These are phyloP conservation scores for Coriolopsis trogii DNA, from an alignment of 1,284 basidiomycete genomes.

Conservation along the genomic window DNA sequence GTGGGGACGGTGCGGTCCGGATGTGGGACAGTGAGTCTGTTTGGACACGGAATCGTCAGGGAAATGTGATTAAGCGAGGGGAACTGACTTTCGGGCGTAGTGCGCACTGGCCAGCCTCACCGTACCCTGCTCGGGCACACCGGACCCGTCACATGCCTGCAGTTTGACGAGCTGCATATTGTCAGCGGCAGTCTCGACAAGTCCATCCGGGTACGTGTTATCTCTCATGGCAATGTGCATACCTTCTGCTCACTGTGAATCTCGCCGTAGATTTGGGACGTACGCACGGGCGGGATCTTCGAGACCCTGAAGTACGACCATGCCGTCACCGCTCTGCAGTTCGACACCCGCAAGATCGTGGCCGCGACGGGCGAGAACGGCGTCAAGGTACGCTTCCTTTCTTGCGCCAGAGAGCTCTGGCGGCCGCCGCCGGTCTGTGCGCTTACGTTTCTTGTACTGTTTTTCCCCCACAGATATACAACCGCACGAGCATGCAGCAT, in stretches of 20 bases:
- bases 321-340: constrained; percentile 91
- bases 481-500: constrained; percentile 92
- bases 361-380: constrained; percentile 95
- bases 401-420: neutral
- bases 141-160: constrained; percentile 90
- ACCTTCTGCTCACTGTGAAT: neutral
- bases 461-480: constrained; percentile 83
- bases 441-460: constrained; percentile 7
- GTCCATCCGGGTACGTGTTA: constrained; percentile 74
- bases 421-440: constrained; percentile 9
- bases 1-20: constrained; percentile 94
- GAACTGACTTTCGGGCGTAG: constrained; percentile 41
- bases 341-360: constrained; percentile 93
- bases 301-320: constrained; percentile 94
- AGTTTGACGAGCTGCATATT: constrained; percentile 96
- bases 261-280: constrained; percentile 86
- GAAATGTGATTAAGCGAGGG: no score
- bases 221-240: no score
- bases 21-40: constrained; percentile 96
- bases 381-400: constrained; percentile 66
- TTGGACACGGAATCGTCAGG: no score
- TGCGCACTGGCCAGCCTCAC: constrained; percentile 98
- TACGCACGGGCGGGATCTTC: constrained; percentile 86
- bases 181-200: constrained; percentile 93
- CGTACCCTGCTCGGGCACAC: constrained; percentile 94